Conservation (phyloP, 768 basidiomycete genomes). For the Russula virescens region DNA sequence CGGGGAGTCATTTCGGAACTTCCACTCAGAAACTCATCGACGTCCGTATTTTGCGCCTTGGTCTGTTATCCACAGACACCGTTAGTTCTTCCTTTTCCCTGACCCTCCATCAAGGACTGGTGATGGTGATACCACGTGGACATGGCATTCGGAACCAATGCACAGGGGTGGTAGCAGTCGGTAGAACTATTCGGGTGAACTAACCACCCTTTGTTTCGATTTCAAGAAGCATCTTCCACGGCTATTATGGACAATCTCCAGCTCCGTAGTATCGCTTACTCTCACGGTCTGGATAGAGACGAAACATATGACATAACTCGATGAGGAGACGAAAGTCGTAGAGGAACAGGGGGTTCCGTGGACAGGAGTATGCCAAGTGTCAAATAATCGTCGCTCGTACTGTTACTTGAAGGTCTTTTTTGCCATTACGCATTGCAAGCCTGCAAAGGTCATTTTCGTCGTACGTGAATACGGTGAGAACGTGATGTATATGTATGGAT, state of each 20-base stretch:
- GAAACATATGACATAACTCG: too few relatives aligned
- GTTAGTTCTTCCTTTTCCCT: background rate
- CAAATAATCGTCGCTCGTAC: constrained; percentile 2
- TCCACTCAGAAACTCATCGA: background rate
- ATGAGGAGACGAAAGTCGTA: background rate
- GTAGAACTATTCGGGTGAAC: background rate
- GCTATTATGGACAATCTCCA: too few relatives aligned
- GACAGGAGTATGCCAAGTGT: background rate
- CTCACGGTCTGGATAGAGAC: too few relatives aligned
- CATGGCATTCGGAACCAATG: background rate
- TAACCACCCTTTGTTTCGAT: too few relatives aligned
- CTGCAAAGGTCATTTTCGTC: constrained; percentile 2
- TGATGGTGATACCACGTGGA: background rate
- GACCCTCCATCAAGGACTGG: background rate
- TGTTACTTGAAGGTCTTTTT: background rate
- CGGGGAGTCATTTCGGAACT: background rate
- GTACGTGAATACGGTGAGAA: background rate
- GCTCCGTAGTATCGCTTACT: too few relatives aligned
- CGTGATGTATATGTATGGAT: background rate
- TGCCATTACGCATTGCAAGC: background rate
- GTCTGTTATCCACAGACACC: background rate
- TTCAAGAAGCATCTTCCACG: too few relatives aligned
- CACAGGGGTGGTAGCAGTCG: background rate
- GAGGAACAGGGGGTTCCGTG: background rate
- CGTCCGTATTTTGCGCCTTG: background rate